phyloP scores from a whole-genome alignment of 441 rosid genomes.

The Francoa sonchifolia region DNA sequence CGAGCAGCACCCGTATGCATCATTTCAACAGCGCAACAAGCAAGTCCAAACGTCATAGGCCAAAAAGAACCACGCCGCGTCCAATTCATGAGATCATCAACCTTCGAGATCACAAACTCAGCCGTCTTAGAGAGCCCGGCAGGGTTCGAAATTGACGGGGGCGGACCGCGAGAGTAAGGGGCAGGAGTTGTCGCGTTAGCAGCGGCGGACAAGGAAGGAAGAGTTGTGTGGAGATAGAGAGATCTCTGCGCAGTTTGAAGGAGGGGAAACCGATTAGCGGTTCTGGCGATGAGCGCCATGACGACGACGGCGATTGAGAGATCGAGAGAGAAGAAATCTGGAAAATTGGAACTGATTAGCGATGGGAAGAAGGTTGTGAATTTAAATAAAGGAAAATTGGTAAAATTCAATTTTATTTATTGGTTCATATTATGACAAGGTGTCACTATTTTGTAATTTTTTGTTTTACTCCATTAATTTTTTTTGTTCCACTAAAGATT shows the following conservation, averaged over 20 bases:
- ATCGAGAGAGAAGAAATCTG: too few relatives aligned
- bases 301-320: too few relatives aligned
- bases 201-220: conserved; percentile 16
- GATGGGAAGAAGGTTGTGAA: too few relatives aligned
- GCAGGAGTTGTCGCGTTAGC: conserved; percentile 53
- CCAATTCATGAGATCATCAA: conserved; percentile 87
- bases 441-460: too few relatives aligned
- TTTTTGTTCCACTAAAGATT: too few relatives aligned
- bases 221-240: conserved; percentile 31
- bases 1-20: conserved; percentile 98
- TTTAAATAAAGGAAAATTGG: too few relatives aligned
- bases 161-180: conserved; percentile 41
- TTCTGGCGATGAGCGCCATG: conserved; percentile 66
- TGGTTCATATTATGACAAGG: too few relatives aligned
- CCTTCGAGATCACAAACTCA: conserved; percentile 86
- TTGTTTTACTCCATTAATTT: too few relatives aligned
- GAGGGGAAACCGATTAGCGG: conserved; percentile 50
- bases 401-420: too few relatives aligned
- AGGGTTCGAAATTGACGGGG: conserved; percentile 38
- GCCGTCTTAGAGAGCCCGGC: conserved; percentile 72
- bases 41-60: conserved; percentile 98
- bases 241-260: conserved; percentile 22
- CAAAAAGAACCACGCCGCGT: conserved; percentile 91
- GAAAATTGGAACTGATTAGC: too few relatives aligned
- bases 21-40: conserved; percentile 98